These are phyloP conservation scores for Remersonia thermophila DNA, from an alignment of 2,329 filamentous ascomycete species.

Conservation along the genomic window DNA sequence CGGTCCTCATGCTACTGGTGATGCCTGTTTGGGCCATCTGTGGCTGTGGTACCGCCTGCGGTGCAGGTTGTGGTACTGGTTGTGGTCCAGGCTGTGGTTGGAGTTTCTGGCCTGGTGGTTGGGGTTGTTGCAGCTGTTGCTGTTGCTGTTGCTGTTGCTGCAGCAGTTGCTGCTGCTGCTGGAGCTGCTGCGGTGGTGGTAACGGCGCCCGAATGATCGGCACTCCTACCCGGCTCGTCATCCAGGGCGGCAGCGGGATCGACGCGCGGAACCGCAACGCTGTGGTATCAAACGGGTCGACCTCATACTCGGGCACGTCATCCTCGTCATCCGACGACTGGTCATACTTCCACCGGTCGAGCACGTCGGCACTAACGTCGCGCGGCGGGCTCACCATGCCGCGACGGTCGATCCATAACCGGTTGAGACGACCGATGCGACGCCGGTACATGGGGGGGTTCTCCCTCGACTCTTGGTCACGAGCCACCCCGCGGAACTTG, in stretches of 20 bases:
- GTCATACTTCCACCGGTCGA: slow-evolving; percentile 76
- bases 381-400: slow-evolving; percentile 44
- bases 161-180: slow-evolving; percentile 6
- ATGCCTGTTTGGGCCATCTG: slow-evolving; percentile 1
- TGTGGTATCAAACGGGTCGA: slow-evolving; percentile 56
- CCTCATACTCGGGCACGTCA: slow-evolving; percentile 58
- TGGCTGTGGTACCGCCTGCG: no score
- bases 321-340: slow-evolving; percentile 76
- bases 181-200: slow-evolving; percentile 8
- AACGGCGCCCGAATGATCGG: slow-evolving; percentile 8
- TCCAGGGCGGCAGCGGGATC: slow-evolving; percentile 33
- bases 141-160: slow-evolving; percentile 1
- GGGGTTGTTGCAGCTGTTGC: neutral
- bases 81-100: neutral
- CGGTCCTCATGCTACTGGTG: slow-evolving; percentile 4
- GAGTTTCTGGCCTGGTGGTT: neutral
- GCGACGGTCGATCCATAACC: slow-evolving; percentile 79
- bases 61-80: slow-evolving; percentile 1
- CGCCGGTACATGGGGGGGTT: slow-evolving; percentile 60
- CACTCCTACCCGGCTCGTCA: slow-evolving; percentile 6
- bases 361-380: slow-evolving; percentile 32
- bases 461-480: slow-evolving; percentile 28
- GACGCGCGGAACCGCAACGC: slow-evolving; percentile 50
- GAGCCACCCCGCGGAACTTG: slow-evolving; percentile 33
- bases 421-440: slow-evolving; percentile 71